Percentiles rank a stretch among this genome's conserved stretches.
These are phyloP conservation scores for Lactifluus hygrophoroides DNA, from an alignment of 768 basidiomycete species.

Conservation along the genomic window DNA sequence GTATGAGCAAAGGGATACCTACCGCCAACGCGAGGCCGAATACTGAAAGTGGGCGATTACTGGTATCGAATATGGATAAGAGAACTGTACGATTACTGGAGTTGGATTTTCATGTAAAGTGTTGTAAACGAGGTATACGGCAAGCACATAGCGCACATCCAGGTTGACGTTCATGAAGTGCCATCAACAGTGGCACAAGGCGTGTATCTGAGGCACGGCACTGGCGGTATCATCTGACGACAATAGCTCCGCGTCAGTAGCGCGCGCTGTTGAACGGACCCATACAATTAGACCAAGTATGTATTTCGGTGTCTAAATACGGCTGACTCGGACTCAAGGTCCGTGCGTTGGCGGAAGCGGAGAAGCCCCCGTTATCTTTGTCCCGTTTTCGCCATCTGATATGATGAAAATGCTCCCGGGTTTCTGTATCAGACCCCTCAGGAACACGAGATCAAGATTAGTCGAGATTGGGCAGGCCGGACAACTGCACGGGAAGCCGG, in stretches of 20 bases:
- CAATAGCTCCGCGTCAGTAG: constrained; percentile 9
- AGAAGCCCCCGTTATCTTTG: not conserved
- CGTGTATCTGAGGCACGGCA: too few species aligned
- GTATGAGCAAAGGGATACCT: not conserved
- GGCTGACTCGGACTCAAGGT: not conserved
- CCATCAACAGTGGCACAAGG: too few species aligned
- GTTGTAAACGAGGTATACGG: not conserved
- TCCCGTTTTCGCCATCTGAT: not conserved
- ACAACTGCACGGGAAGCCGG: not conserved
- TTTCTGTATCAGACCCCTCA: too few species aligned
- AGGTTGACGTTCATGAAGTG: too few species aligned
- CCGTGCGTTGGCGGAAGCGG: not conserved
- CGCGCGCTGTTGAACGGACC: not conserved
- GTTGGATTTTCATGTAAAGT: too few species aligned
- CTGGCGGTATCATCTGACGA: constrained; percentile 37
- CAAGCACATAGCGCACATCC: too few species aligned
- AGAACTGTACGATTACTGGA: too few species aligned
- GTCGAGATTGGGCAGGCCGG: not conserved
- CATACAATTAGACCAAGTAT: not conserved
- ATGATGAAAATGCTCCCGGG: too few species aligned
- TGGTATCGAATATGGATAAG: too few species aligned
- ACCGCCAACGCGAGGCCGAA: not conserved
- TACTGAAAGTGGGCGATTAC: too few species aligned
- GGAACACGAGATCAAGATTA: too few species aligned
- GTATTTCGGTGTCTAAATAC: not conserved